phyloP scores from a whole-genome alignment of 2,329 filamentous ascomycete species.

The Xylaria sp. region DNA sequence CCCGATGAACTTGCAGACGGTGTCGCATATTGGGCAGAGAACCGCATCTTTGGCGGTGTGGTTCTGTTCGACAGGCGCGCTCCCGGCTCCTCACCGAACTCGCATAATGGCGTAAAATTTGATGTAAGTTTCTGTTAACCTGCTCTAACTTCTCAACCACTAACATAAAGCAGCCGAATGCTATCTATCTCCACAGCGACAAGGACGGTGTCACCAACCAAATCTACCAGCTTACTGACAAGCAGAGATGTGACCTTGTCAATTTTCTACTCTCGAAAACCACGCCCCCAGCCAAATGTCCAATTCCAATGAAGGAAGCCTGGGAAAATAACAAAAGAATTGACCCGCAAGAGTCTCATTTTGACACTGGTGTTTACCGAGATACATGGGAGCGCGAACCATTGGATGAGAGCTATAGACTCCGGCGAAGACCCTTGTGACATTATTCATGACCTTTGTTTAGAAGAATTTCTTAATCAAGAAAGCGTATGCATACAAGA shows the following conservation, averaged over 20 bases:
- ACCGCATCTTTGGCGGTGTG: constrained; percentile 44
- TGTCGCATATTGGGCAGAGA: constrained; percentile 47
- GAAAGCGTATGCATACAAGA: too few relatives aligned
- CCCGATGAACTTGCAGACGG: constrained; percentile 43
- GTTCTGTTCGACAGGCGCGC: constrained; percentile 44
- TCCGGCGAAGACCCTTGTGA: too few relatives aligned
- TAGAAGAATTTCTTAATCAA: too few relatives aligned
- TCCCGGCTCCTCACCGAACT: constrained; percentile 1
- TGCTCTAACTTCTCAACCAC: not conserved
- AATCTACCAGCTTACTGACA: constrained; percentile 39
- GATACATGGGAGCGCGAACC: constrained; percentile 44
- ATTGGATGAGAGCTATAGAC: not conserved
- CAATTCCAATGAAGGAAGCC: not conserved
- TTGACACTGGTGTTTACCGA: constrained; percentile 44
- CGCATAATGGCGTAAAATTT: not conserved
- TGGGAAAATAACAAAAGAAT: constrained; percentile 16
- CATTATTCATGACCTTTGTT: too few relatives aligned
- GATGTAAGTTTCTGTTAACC: not conserved
- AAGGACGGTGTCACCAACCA: constrained; percentile 30
- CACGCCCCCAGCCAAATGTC: not conserved
- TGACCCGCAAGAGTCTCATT: constrained; percentile 45
- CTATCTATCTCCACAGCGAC: not conserved
- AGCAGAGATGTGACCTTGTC: constrained; percentile 37
- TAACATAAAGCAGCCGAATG: not conserved
- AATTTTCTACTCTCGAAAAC: constrained; percentile 33